Percentiles rank a stretch among this genome's conserved stretches.
These are phyloP conservation scores for Cladophialophora psammophila DNA, from an alignment of 2,329 filamentous ascomycete genomes.

Conservation along the genomic window DNA sequence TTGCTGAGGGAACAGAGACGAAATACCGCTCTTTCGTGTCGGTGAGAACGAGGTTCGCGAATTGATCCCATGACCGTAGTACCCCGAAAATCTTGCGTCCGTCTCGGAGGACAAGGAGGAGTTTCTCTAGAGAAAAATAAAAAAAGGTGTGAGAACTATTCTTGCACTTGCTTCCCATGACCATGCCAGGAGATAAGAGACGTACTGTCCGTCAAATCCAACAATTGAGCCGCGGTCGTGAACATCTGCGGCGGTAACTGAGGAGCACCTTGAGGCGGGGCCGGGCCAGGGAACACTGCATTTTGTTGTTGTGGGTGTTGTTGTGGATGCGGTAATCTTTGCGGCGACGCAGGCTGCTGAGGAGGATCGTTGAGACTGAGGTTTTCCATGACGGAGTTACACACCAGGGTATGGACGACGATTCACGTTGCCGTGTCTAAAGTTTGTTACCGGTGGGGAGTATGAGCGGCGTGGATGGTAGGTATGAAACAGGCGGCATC, in stretches of 20 bases:
- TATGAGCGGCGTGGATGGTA: neutral
- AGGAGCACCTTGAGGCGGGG: constrained; percentile 50
- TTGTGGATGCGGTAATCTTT: constrained; percentile 21
- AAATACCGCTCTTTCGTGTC: constrained; percentile 91
- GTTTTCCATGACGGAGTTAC: constrained; percentile 41
- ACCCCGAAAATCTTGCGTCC: constrained; percentile 94
- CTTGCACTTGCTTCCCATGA: neutral
- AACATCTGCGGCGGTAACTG: constrained; percentile 86
- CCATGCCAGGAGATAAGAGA: constrained; percentile 25
- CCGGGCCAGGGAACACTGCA: constrained; percentile 32
- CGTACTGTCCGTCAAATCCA: constrained; percentile 97
- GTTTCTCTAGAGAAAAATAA: constrained; percentile 75
- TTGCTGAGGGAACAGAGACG: constrained; percentile 43
- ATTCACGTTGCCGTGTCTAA: neutral
- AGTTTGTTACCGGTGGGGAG: constrained; percentile 18
- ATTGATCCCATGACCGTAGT: constrained; percentile 95
- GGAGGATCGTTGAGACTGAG: constrained; percentile 41
- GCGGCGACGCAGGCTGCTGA: constrained; percentile 30
- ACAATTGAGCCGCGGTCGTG: constrained; percentile 91
- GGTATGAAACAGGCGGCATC: neutral
- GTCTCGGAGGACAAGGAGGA: constrained; percentile 88
- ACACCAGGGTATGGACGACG: neutral
- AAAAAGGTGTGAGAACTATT: neutral
- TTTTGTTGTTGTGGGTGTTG: constrained; percentile 34
- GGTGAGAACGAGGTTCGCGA: constrained; percentile 94